phyloP scores from a whole-genome alignment of 768 basidiomycete species.

The Tricholoma matsutake region DNA sequence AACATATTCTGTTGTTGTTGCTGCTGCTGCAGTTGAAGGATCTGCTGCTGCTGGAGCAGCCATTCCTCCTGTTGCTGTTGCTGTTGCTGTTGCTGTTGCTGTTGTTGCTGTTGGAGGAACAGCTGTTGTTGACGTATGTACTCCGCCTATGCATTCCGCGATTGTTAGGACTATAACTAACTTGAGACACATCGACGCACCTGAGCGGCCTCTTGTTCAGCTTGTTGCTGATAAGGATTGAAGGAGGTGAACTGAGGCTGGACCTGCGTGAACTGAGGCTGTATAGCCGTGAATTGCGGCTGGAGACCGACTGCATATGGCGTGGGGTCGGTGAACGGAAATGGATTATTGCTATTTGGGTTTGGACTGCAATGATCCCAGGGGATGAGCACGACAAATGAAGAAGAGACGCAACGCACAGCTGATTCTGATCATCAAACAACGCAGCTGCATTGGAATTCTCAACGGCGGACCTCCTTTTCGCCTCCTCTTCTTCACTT shows the following conservation, averaged over 20 bases:
- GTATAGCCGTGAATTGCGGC: slow-evolving; percentile 51
- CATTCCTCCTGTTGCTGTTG: slow-evolving; percentile 39
- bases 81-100: slow-evolving; percentile 52
- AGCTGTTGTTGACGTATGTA: slow-evolving; percentile 74
- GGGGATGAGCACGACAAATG: slow-evolving; percentile 3
- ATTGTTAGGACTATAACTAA: background rate
- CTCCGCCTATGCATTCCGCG: slow-evolving; percentile 48
- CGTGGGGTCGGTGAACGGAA: slow-evolving; percentile 62
- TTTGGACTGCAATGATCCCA: slow-evolving; percentile 24
- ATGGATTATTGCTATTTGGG: slow-evolving; percentile 46
- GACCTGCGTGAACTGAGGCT: slow-evolving; percentile 73
- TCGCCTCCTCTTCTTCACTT: slow-evolving; percentile 89
- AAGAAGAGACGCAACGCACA: slow-evolving; percentile 45
- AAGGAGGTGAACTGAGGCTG: slow-evolving; percentile 89
- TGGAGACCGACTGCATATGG: slow-evolving; percentile 56
- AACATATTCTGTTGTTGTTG: slow-evolving; percentile 52
- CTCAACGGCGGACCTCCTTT: slow-evolving; percentile 64
- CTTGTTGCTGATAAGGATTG: slow-evolving; percentile 93
- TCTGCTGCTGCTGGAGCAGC: slow-evolving; percentile 45
- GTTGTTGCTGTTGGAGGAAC: slow-evolving; percentile 51
- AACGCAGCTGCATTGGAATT: slow-evolving; percentile 70
- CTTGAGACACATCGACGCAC: slow-evolving; percentile 29
- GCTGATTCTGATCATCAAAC: slow-evolving; percentile 84
- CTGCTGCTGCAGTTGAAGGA: slow-evolving; percentile 49
- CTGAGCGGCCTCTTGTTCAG: slow-evolving; percentile 85